Percentiles rank a stretch among this genome's conserved stretches.
phyloP scores from a whole-genome alignment of 177 flowering plant genomes.

The Vitis hybrid region DNA sequence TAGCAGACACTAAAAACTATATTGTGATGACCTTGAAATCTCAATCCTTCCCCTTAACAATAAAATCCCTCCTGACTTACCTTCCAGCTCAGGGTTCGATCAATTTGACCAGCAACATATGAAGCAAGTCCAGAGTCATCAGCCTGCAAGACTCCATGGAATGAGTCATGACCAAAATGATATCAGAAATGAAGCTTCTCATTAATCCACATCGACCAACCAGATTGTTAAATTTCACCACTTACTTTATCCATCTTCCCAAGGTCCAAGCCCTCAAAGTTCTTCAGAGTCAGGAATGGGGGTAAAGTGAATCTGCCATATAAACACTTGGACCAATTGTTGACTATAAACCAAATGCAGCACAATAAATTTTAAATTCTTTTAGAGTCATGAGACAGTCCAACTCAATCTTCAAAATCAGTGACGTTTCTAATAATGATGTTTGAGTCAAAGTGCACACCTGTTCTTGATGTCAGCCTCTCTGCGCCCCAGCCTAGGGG shows the following conservation, averaged over 20 bases:
- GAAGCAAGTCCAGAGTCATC: constrained; percentile 69
- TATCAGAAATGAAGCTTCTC: background rate
- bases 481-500: constrained; percentile 71
- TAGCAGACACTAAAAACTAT: no score
- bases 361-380: no score
- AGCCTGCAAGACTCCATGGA: constrained; percentile 29
- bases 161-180: background rate
- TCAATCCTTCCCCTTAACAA: no score
- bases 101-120: constrained; percentile 63
- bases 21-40: no score
- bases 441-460: constrained; percentile 20
- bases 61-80: constrained; percentile 20
- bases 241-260: constrained; percentile 57
- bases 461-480: constrained; percentile 81
- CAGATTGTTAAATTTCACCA: background rate
- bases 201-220: background rate
- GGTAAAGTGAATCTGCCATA: constrained; percentile 58
- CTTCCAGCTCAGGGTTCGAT: constrained; percentile 69
- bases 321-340: no score
- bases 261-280: constrained; percentile 69
- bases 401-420: no score
- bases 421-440: background rate
- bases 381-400: no score
- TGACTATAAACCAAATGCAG: no score
- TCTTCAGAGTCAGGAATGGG: constrained; percentile 59